phyloP scores from a whole-genome alignment of 192 early-diverging fungal species.

The Mortierella hygrophila region DNA sequence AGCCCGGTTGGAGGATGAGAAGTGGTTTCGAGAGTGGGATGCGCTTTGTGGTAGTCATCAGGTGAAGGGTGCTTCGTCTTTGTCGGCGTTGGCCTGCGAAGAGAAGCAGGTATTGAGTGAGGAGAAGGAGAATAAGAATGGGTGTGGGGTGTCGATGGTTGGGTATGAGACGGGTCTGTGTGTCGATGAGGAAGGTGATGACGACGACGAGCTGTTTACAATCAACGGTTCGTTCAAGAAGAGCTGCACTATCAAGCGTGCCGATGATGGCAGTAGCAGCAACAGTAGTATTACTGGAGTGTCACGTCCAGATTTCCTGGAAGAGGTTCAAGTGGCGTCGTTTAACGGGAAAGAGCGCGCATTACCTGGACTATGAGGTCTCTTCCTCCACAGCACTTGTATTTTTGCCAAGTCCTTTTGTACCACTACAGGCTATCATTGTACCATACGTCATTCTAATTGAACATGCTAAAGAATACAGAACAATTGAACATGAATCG shows the following conservation, averaged over 20 bases:
- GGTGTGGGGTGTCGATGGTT: neutral
- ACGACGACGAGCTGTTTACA: neutral
- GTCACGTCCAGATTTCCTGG: neutral
- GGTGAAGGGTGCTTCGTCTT: neutral
- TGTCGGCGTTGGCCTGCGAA: neutral
- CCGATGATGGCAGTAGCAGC: neutral
- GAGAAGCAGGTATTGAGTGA: neutral
- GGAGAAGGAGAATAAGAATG: neutral
- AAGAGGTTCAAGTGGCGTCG: neutral
- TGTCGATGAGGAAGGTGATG: neutral
- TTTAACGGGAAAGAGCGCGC: neutral
- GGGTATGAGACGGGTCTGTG: neutral
- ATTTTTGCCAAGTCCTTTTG: neutral
- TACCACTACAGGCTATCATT: neutral
- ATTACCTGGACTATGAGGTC: neutral
- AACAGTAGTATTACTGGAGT: neutral
- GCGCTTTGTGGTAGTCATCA: neutral
- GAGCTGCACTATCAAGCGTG: neutral
- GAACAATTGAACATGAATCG: neutral
- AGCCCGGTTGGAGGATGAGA: conserved; percentile 19
- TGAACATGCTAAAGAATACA: neutral
- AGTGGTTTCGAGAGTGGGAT: conserved; percentile 43
- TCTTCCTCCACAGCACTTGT: neutral
- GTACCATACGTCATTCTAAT: too few relatives aligned
- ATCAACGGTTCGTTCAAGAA: neutral